phyloP scores from a whole-genome alignment of 192 early-diverging fungal species.

The Physocladia obscura region DNA sequence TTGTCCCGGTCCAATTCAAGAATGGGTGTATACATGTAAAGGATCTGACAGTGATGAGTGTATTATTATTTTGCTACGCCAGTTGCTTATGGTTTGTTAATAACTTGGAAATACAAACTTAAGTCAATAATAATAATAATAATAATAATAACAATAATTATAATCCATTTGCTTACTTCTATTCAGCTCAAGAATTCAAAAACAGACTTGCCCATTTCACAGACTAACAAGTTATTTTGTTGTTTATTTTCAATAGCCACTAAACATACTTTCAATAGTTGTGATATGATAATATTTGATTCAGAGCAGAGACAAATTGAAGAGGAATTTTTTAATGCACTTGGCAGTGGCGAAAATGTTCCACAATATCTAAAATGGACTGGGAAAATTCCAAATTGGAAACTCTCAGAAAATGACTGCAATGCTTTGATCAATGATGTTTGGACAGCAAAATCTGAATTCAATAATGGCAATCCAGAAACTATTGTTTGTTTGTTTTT shows the following conservation, averaged over 20 bases:
- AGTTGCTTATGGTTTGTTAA: slow-evolving; percentile 33
- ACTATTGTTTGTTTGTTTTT: too few relatives aligned
- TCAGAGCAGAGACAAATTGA: background rate
- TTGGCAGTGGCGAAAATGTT: slow-evolving; percentile 35
- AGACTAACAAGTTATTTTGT: background rate
- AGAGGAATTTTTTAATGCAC: slow-evolving; percentile 28
- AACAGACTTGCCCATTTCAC: background rate
- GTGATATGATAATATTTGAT: background rate
- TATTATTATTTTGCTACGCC: slow-evolving; percentile 45
- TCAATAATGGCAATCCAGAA: too few relatives aligned
- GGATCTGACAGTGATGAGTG: slow-evolving; percentile 51
- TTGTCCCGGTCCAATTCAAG: slow-evolving; percentile 38
- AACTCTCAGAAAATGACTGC: slow-evolving; percentile 39
- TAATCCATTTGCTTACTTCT: too few relatives aligned
- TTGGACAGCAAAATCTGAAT: slow-evolving; percentile 55
- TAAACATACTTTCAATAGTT: background rate
- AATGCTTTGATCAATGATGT: slow-evolving; percentile 47
- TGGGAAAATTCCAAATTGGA: slow-evolving; percentile 52
- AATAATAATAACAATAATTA: too few relatives aligned
- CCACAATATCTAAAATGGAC: slow-evolving; percentile 53
- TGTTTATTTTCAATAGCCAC: background rate
- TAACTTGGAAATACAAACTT: background rate
- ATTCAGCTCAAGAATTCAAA: background rate
- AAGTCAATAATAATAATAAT: background rate
- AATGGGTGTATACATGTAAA: slow-evolving; percentile 45